phyloP scores from a whole-genome alignment of 1,139 yeast species.

The Meyerozyma elateridarum region DNA sequence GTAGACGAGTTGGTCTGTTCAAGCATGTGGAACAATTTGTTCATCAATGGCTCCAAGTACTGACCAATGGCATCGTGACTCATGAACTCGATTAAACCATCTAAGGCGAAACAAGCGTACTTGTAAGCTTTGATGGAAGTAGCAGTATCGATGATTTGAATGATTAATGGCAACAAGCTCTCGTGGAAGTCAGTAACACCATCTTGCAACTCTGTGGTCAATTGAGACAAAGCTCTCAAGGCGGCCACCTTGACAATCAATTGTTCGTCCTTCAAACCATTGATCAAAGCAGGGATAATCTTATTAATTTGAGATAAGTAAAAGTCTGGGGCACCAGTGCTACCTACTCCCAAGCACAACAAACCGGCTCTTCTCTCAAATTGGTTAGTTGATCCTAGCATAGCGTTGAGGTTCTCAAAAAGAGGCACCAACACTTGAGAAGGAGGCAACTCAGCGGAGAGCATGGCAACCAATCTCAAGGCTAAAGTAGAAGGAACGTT shows the following conservation, averaged over 20 bases:
- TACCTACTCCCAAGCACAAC: slow-evolving; percentile 75
- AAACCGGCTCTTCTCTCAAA: slow-evolving; percentile 88
- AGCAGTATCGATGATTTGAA: slow-evolving; percentile 82
- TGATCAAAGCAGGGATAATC: slow-evolving; percentile 65
- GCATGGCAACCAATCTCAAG: slow-evolving; percentile 70
- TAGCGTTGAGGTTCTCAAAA: slow-evolving; percentile 59
- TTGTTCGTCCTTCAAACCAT: slow-evolving; percentile 77
- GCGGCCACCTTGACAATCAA: slow-evolving; percentile 83
- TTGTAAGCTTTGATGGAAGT: slow-evolving; percentile 81
- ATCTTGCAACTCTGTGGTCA: slow-evolving; percentile 83
- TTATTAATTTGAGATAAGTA: slow-evolving; percentile 70
- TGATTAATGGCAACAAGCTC: slow-evolving; percentile 77
- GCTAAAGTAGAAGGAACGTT: slow-evolving; percentile 76
- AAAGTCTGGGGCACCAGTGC: slow-evolving; percentile 93
- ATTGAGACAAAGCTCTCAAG: slow-evolving; percentile 69
- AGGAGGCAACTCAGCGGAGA: slow-evolving; percentile 85
- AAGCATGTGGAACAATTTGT: slow-evolving; percentile 80
- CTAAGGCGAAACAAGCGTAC: slow-evolving; percentile 87
- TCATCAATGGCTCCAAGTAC: slow-evolving; percentile 86
- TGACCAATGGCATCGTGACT: slow-evolving; percentile 77
- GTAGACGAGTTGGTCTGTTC: slow-evolving; percentile 61
- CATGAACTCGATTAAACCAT: slow-evolving; percentile 88
- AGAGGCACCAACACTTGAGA: slow-evolving; percentile 83
- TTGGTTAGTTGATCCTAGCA: slow-evolving; percentile 60
- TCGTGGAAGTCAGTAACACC: slow-evolving; percentile 79